Conservation (phyloP, 208 protist genomes). For the Wallacemonas sp. region DNA sequence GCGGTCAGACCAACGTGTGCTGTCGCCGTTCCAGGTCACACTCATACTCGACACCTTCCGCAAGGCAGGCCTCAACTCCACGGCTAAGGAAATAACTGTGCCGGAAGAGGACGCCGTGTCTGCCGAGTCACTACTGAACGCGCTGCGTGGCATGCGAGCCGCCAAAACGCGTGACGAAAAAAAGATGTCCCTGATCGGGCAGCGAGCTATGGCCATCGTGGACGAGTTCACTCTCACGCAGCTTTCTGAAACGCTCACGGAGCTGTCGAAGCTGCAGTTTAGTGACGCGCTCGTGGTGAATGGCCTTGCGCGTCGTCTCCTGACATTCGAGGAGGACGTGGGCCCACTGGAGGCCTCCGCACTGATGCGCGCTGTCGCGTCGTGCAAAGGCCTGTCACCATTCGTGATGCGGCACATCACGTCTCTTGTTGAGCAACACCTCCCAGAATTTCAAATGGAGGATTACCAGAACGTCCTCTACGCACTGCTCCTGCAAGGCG, state of each 20-base stretch:
- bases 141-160: slow-evolving; percentile 76
- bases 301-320: slow-evolving; percentile 52
- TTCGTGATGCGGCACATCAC: slow-evolving; percentile 47
- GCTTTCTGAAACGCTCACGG: slow-evolving; percentile 50
- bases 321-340: slow-evolving; percentile 55
- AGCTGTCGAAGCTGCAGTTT: slow-evolving; percentile 69
- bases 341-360: slow-evolving; percentile 60
- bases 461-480: slow-evolving; percentile 73
- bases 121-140: slow-evolving; percentile 69
- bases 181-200: slow-evolving; percentile 57
- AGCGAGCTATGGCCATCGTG: slow-evolving; percentile 54
- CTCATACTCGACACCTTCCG: slow-evolving; percentile 76
- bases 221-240: slow-evolving; percentile 78
- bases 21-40: slow-evolving; percentile 82
- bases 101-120: slow-evolving; percentile 76
- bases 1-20: slow-evolving; percentile 67
- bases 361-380: slow-evolving; percentile 39
- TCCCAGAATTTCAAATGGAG: slow-evolving; percentile 70
- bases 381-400: slow-evolving; percentile 56
- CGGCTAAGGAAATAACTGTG: slow-evolving; percentile 62
- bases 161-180: slow-evolving; percentile 73
- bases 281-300: slow-evolving; percentile 59
- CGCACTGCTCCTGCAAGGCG: slow-evolving; percentile 30
- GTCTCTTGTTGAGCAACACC: slow-evolving; percentile 39
- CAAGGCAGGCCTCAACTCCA: slow-evolving; percentile 57